Conservation (phyloP, 2,329 filamentous ascomycete genomes). For the Aspergillus awamori region DNA sequence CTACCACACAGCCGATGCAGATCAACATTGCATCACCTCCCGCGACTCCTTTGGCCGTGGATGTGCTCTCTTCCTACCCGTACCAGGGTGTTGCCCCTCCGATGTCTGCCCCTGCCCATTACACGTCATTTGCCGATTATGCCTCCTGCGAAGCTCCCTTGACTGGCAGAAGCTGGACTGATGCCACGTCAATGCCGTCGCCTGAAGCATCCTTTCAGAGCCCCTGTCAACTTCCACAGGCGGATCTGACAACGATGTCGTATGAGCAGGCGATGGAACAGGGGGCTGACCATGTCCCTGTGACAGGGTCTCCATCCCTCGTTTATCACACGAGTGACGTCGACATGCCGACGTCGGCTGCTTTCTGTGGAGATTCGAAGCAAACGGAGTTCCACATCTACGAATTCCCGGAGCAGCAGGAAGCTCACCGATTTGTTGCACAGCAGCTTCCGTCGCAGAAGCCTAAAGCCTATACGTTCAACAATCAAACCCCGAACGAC, state of each 20-base stretch:
- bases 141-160: constrained; percentile 42
- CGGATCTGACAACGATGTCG: constrained; percentile 42
- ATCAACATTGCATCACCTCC: constrained; percentile 49
- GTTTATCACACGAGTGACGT: constrained; percentile 38
- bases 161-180: constrained; percentile 47
- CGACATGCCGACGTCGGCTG: constrained; percentile 29
- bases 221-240: constrained; percentile 38
- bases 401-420: constrained; percentile 49
- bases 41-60: constrained; percentile 44
- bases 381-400: constrained; percentile 47
- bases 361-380: constrained; percentile 35
- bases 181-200: constrained; percentile 43
- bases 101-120: constrained; percentile 49
- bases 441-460: constrained; percentile 46
- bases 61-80: constrained; percentile 42
- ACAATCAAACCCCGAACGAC: constrained; percentile 46
- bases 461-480: constrained; percentile 49
- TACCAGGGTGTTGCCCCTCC: constrained; percentile 43
- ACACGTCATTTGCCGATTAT: constrained; percentile 47
- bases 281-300: constrained; percentile 33
- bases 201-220: constrained; percentile 42
- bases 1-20: constrained; percentile 44
- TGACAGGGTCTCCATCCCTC: constrained; percentile 36
- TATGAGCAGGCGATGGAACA: constrained; percentile 39
- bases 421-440: constrained; percentile 46